These are phyloP conservation scores for Primulina huaijiensis DNA, from an alignment of 257 asterid species.

Conservation along the genomic window DNA sequence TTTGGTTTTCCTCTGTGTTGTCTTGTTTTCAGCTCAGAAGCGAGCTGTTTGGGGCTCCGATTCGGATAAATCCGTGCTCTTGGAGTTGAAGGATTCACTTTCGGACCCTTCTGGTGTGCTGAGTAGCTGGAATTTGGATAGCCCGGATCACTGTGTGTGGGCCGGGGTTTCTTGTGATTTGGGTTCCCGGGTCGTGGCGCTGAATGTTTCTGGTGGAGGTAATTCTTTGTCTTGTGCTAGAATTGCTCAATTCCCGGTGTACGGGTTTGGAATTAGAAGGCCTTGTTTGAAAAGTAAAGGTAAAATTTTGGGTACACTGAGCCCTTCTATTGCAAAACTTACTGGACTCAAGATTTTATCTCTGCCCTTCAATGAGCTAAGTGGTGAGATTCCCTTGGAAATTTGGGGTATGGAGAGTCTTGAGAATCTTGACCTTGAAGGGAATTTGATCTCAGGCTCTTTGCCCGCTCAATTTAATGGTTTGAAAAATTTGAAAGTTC, in stretches of 20 bases:
- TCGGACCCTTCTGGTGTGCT: slow-evolving; percentile 38
- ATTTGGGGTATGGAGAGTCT: slow-evolving; percentile 83
- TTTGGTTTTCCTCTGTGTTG: slow-evolving; percentile 33
- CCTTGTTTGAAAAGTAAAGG: slow-evolving; percentile 32
- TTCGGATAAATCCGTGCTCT: slow-evolving; percentile 47
- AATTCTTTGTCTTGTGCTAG: slow-evolving; percentile 40
- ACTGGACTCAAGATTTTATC: slow-evolving; percentile 64
- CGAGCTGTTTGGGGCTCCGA: slow-evolving; percentile 28
- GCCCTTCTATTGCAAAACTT: slow-evolving; percentile 52
- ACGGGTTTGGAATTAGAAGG: slow-evolving; percentile 47
- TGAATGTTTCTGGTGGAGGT: slow-evolving; percentile 48
- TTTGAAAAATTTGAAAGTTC: slow-evolving; percentile 59
- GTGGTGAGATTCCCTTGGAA: slow-evolving; percentile 68
- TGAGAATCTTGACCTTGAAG: slow-evolving; percentile 92
- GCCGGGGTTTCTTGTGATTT: slow-evolving; percentile 40
- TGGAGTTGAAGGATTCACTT: slow-evolving; percentile 44
- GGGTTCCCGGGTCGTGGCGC: slow-evolving; percentile 39
- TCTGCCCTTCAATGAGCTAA: slow-evolving; percentile 71
- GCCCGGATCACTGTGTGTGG: slow-evolving; percentile 41
- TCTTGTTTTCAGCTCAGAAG: slow-evolving; percentile 28
- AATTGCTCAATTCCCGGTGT: slow-evolving; percentile 41
- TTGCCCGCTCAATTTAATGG: slow-evolving; percentile 59
- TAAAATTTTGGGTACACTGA: slow-evolving; percentile 50
- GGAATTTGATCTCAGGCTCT: slow-evolving; percentile 62
- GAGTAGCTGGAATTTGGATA: slow-evolving; percentile 33